Evolutionary conservation across 306 rosid genomes (phyloP), one percentile per base, ranked within the genome.

Genomic region (Rubus parviflorus): DNA sequence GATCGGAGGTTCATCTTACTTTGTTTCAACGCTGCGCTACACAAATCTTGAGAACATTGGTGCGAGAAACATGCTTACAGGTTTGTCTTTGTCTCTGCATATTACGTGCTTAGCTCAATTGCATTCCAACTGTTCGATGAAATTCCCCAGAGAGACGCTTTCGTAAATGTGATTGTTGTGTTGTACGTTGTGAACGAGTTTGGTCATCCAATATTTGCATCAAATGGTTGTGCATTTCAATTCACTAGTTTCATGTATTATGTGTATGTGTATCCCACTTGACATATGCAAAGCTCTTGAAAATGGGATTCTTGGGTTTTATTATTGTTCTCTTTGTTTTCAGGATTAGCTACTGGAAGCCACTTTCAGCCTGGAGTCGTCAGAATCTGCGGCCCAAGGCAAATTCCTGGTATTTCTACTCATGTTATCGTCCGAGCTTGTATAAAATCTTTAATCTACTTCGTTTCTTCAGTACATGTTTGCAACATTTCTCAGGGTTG

Each of bases 321-420:
- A n/a, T 13, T 19, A 20, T 8, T 41, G 16, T 54, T 54, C 61
- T 43, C 19, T 23, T 51, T 81, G 66, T 75, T 80, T 48, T 16
- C 83, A 85, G 93, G 85, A 68, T 81, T 91, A 73, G 77, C 58
- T 60, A 66, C 69, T 23, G 85, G 82, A 84, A 83, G 74, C 73
- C 75, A 74, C 82, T 75, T 87, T 72, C 86, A 76, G 67, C 84
- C 86, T 40, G 81, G 80, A 78, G 74, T 81, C 3, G 22, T 20
- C 75, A 40, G 77, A 66, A 77, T 81, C 72, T 75, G 82, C 70
- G 76, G 37, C 20, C 52, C 19, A 42, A 77, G 81, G 80, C 66
- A 77, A 68, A 65, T 69, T 56, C 75, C 45, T 57, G 87, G 91
- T 88, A 85, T 37, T 60, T 20, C 72, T 52, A 13, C 76, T 53